Base-by-base conservation (phyloP, 352 stramenopile genomes). In the Aphanomyces euteiches region DNA sequence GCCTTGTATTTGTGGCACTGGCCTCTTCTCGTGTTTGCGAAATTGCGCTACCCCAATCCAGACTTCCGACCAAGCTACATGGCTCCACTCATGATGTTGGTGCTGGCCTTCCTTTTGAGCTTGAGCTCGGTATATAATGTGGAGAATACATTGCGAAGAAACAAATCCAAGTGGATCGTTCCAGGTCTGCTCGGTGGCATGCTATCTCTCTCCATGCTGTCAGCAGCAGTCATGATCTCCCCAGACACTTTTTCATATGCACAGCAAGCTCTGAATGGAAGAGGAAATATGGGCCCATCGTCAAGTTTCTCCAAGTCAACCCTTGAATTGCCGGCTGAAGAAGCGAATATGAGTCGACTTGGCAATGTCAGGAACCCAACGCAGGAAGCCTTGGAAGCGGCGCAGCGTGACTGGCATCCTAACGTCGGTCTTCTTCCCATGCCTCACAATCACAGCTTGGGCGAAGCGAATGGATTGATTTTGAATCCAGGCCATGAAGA, bases 1-100 rank as follows among this genome's bases (percentile, higher is more conserved):
- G 34, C 66, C n/a, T 34, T 72, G 39, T 68, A 72, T 19, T 34
- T 72, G n/a, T 72, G 66, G 66, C 66, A 72, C 56, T 72, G 66
- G 66, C 66, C 66, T 10, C 58, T 72, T 13, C 66, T 72, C 1
- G 66, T 72, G 56, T 67, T 57, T n/a, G 39, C 66, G 7, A 72
- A 67, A 36, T 40, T 45, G 3, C 66, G n/a, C 15, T 72, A 45
- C 38, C 66, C 56, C 19, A 69, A 61, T 15, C 28, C 66, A 40
- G 19, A 17, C 7, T 8, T 34, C 5, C 54, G 66, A 37, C 54
- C 66, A 21, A 56, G 56, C 53, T 72, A 45, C 39, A 19, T 67
- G 66, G 40, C 67, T n/a, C n/a, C n/a, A 1, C 28, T 72, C 15
- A 19, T 72, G 19, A 53, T 50, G 43, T 2, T 50, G 43, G 10